Evolutionary conservation across 2,329 filamentous ascomycete genomes (phyloP).

Genomic region (Gyromitra esculenta): DNA sequence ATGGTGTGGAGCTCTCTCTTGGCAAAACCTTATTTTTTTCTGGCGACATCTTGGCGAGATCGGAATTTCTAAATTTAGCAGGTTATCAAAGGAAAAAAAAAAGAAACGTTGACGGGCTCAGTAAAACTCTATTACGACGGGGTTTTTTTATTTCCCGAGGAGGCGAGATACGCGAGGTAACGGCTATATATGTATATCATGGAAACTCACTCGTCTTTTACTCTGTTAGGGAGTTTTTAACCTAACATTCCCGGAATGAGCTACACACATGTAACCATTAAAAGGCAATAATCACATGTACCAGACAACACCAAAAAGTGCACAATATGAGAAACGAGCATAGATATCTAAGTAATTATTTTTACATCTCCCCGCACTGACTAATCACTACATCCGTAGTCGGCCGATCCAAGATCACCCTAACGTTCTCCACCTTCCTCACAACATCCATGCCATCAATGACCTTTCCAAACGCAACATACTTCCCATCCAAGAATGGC

Average conservation of each 20-base stretch:
- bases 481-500: slow-evolving; percentile 88
- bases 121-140: neutral
- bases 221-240: neutral
- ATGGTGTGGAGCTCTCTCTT: slow-evolving; percentile 13
- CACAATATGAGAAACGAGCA: neutral
- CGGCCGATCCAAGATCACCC: slow-evolving; percentile 84
- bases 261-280: neutral
- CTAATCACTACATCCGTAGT: slow-evolving; percentile 83
- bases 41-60: slow-evolving; percentile 3
- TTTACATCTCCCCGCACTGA: slow-evolving; percentile 92
- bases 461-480: slow-evolving; percentile 94
- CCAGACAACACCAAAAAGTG: neutral
- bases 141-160: neutral
- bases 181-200: slow-evolving; percentile 1
- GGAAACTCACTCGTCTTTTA: slow-evolving; percentile 19
- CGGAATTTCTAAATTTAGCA: slow-evolving; percentile 11
- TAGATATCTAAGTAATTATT: slow-evolving; percentile 3
- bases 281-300: neutral
- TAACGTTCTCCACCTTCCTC: slow-evolving; percentile 88
- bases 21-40: slow-evolving; percentile 24
- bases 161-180: neutral
- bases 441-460: slow-evolving; percentile 90
- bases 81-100: neutral
- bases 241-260: no score
- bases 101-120: no score